Base-by-base conservation (phyloP, 2,329 filamentous ascomycete species). In the Aspergillus tubingensis region DNA sequence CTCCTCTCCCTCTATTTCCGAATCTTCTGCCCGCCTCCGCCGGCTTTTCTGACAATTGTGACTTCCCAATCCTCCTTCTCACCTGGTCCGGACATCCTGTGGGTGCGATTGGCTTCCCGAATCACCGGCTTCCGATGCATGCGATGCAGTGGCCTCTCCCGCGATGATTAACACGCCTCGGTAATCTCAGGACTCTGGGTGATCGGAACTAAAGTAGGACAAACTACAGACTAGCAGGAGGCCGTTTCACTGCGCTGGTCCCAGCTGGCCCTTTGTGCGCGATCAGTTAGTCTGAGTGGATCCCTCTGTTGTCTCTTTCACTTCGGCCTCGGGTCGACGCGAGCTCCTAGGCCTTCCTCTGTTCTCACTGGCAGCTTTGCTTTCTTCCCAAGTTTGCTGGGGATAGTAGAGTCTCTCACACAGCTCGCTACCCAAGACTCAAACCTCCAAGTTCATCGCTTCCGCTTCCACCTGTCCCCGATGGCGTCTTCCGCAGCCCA, bases 401-500 rank as follows among this genome's bases (percentile, higher is more conserved):
- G 11, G 32, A 13, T 2, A 13, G 2, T 13, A 36, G 5, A 36
- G 1, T 36, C 32, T 36, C 32, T 36, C 4, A 1, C 4, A 36
- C 27, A 36, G 32, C 10, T 36, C 32, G 10, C 32, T 11, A 2
- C 11, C 4, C 11, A 13, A 36, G 2, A 36, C 13, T 5, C 23
- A 39, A 5, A 15, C 3, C 11, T 39, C 3, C 39, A 19, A 44
- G 23, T n/a, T 11, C 10, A 19, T 21, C 19, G 15, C 19, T 15
- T 17, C n/a, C 30, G 48, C 41, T 49, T 41, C 54, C 36, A 39
- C 32, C 32, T 32, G 32, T 44, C 19, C 58, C 30, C 36, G 30
- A 75, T 76, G 69, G 72, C 71, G 57, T 71, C 70, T 25, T 63
- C 71, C 47, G 62, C 68, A 21, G 67, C 68, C 25, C 70, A 69